Base-by-base conservation (phyloP, 495 filamentous ascomycete genomes). In the Filosporella fistucella region DNA sequence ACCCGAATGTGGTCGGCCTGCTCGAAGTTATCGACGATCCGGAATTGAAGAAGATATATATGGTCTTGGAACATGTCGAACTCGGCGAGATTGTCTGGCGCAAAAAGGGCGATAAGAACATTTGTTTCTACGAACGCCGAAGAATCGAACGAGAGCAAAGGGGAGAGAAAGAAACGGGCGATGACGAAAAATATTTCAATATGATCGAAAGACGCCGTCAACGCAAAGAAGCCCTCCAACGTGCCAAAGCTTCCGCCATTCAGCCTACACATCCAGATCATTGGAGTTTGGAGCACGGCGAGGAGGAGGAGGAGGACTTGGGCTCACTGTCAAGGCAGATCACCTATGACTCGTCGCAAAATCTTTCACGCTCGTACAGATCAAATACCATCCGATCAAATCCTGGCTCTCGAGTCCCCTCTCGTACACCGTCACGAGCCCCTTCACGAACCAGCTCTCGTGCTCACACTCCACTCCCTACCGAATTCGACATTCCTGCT, bases 11-110 rank as follows among this genome's bases (percentile, higher is more conserved):
- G 32, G 94, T 97, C 49, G 89, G 86, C 58, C 71, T 99, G 40
- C 76, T 96, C 21, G 93, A 99, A 64, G 90, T 99, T 57, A 97
- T 99, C 57, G 93, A 99, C 58, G 93, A 99, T 62, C 89, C 91
- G 1, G 85, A 88, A 54, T 76, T 85, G 47, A 91, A 93, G 69
- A 99, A 99, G 67, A 94, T 99, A 46, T 97, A 99, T 67, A 88
- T 99, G 64, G 88, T 96, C 17, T 70, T 99, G 32, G 93, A 99
- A 62, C 91, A 87, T 63, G 89, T 96, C 49, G 87, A 95, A 59
- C 77, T 88, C 18, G 91, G 93, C 38, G 94, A 99, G 65, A 88
- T 99, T 26, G 72, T 86, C 17, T 99, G 93, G 93, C 80, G 91
- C 30, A 89, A 84, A 60, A 84, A 87, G 59, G 91, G 86, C 2